A percentile compares a stretch with the other conserved stretches of the same genome.
Evolutionary conservation across 768 basidiomycete species (phyloP).

Genomic region (Dentipellis sp.): DNA sequence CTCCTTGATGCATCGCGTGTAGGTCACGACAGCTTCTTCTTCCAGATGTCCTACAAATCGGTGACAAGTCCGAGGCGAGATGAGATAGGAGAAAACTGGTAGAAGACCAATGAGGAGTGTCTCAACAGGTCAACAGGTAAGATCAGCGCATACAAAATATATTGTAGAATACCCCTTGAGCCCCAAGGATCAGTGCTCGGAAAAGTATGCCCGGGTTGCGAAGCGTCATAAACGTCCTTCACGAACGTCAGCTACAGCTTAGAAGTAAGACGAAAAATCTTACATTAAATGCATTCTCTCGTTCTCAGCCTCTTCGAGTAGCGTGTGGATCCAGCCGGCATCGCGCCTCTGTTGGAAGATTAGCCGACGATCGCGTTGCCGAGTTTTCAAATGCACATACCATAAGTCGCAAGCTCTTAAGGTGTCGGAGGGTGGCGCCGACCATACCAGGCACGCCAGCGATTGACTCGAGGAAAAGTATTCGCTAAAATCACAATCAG

Average conservation of each 20-base stretch:
- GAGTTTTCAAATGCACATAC: constrained; percentile 25
- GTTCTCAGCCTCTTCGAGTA: constrained; percentile 92
- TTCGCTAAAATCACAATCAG: constrained; percentile 32
- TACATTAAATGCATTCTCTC: constrained; percentile 94
- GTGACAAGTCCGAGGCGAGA: constrained; percentile 71
- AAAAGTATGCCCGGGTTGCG: constrained; percentile 73
- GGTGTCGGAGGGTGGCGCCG: constrained; percentile 80
- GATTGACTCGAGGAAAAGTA: constrained; percentile 75
- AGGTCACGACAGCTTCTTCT: constrained; percentile 92
- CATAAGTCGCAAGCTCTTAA: constrained; percentile 84
- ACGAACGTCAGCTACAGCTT: constrained; percentile 7
- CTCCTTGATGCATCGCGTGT: constrained; percentile 79
- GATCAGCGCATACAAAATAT: constrained; percentile 61
- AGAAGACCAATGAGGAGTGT: not conserved
- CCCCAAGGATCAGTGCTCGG: constrained; percentile 75
- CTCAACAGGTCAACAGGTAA: not conserved
- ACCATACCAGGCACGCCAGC: constrained; percentile 98
- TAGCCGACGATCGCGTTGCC: not conserved
- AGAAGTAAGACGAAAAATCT: constrained; percentile 13
- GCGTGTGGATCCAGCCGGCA: constrained; percentile 82
- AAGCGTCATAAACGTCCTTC: constrained; percentile 92
- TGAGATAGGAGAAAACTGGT: constrained; percentile 65
- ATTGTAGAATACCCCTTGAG: constrained; percentile 90
- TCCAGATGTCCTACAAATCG: constrained; percentile 90
- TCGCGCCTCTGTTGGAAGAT: constrained; percentile 32